phyloP scores from a whole-genome alignment of 2,329 filamentous ascomycete genomes.

The Sporothrix mexicana region DNA sequence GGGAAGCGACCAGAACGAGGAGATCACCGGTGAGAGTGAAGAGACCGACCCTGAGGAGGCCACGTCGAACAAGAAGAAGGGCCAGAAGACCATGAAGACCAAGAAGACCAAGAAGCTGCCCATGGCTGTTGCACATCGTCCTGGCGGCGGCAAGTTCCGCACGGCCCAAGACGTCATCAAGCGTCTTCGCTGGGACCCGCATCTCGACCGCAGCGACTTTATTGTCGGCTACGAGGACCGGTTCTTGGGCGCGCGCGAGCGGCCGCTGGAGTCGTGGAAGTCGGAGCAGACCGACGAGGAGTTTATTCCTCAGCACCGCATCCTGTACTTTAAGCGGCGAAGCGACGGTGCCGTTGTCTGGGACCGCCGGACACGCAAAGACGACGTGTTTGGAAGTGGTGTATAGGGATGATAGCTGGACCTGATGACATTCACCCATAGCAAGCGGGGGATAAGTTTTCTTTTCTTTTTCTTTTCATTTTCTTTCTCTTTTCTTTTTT shows the following conservation, averaged over 20 bases:
- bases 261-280: constrained; percentile 62
- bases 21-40: constrained; percentile 40
- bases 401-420: not conserved
- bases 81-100: constrained; percentile 33
- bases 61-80: constrained; percentile 36
- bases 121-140: constrained; percentile 31
- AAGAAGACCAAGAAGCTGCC: constrained; percentile 34
- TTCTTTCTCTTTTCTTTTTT: not conserved
- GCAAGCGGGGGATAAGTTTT: not conserved
- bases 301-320: constrained; percentile 69
- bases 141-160: constrained; percentile 54
- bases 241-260: constrained; percentile 61
- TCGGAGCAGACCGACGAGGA: constrained; percentile 68
- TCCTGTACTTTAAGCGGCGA: constrained; percentile 64
- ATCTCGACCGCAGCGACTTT: constrained; percentile 57
- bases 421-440: not conserved
- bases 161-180: constrained; percentile 64
- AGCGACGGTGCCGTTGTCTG: constrained; percentile 60
- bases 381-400: constrained; percentile 63
- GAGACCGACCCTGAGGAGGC: constrained; percentile 37
- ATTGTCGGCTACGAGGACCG: constrained; percentile 67
- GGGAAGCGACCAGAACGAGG: constrained; percentile 50
- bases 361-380: constrained; percentile 60
- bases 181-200: constrained; percentile 64
- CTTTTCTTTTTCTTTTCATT: not conserved